These are phyloP conservation scores for Fusarium sp. DNA, from an alignment of 2,329 filamentous ascomycete genomes.

Conservation along the genomic window DNA sequence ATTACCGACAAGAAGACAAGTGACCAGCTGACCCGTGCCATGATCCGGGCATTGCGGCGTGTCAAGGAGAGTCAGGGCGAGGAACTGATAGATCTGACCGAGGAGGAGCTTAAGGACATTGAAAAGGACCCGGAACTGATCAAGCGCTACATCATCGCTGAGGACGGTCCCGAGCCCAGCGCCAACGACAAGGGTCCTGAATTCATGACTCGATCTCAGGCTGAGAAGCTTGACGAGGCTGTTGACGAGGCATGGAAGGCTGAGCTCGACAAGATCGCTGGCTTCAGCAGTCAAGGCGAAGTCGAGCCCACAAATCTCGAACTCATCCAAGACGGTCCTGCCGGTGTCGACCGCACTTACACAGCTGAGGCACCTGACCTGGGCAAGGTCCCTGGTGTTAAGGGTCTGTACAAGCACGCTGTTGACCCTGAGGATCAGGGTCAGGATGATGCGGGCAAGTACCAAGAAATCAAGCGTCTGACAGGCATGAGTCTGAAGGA, in stretches of 20 bases:
- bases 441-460: constrained; percentile 64
- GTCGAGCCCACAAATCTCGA: constrained; percentile 53
- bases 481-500: constrained; percentile 67
- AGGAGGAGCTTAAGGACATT: constrained; percentile 60
- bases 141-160: constrained; percentile 54
- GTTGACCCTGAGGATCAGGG: constrained; percentile 64
- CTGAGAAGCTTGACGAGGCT: constrained; percentile 55
- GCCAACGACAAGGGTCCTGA: constrained; percentile 45
- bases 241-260: constrained; percentile 54
- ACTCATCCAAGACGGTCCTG: constrained; percentile 55
- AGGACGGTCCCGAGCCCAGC: constrained; percentile 46
- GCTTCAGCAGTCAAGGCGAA: constrained; percentile 49
- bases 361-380: constrained; percentile 63
- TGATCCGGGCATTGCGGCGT: constrained; percentile 57
- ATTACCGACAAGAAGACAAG: constrained; percentile 59
- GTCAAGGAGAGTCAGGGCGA: constrained; percentile 58
- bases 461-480: constrained; percentile 65
- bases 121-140: constrained; percentile 57
- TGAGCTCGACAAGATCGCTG: constrained; percentile 54
- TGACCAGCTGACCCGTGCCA: constrained; percentile 58
- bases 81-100: constrained; percentile 62
- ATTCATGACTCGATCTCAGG: constrained; percentile 53
- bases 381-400: constrained; percentile 66
- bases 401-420: constrained; percentile 62
- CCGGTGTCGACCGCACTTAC: constrained; percentile 52